Percentiles rank a stretch among this genome's conserved stretches.
These are phyloP conservation scores for Camellia japonica DNA, from an alignment of 148 eudicot genomes.

Conservation along the genomic window DNA sequence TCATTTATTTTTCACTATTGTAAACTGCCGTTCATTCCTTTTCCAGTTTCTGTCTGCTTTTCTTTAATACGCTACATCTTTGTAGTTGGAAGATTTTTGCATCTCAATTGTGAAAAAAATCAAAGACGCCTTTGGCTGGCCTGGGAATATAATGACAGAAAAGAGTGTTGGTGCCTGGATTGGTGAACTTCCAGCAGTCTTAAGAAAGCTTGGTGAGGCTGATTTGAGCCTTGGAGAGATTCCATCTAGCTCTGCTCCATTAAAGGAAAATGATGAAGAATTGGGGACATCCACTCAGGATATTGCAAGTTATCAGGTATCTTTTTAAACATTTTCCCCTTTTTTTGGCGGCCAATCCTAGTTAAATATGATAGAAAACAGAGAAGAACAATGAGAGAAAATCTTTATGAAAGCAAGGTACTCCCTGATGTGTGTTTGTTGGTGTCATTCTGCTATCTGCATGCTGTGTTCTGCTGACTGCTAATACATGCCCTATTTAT, in stretches of 20 bases:
- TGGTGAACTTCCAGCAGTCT: constrained; percentile 64
- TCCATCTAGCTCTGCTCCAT: constrained; percentile 26
- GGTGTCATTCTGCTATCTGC: not conserved
- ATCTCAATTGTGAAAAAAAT: constrained; percentile 50
- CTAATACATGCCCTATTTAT: not conserved
- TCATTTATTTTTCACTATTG: not conserved
- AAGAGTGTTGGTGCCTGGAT: constrained; percentile 60
- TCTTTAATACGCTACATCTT: constrained; percentile 5
- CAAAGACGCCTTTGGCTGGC: constrained; percentile 64
- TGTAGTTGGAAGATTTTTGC: constrained; percentile 64
- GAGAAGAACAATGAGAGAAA: not conserved
- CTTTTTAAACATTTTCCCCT: not conserved
- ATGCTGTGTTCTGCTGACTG: not conserved
- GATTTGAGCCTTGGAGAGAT: constrained; percentile 28
- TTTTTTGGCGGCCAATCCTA: not conserved
- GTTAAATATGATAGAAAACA: not conserved
- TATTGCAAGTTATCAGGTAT: constrained; percentile 87
- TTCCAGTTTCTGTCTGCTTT: not conserved
- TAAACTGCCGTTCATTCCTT: not conserved
- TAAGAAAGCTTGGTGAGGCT: constrained; percentile 32
- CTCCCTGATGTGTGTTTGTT: not conserved
- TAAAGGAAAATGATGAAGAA: constrained; percentile 35
- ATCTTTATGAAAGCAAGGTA: not conserved
- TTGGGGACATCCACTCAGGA: constrained; percentile 45
- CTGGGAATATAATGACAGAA: constrained; percentile 51